Base-by-base conservation (phyloP, 1,284 basidiomycete species). In the Trichosporon sp. region DNA sequence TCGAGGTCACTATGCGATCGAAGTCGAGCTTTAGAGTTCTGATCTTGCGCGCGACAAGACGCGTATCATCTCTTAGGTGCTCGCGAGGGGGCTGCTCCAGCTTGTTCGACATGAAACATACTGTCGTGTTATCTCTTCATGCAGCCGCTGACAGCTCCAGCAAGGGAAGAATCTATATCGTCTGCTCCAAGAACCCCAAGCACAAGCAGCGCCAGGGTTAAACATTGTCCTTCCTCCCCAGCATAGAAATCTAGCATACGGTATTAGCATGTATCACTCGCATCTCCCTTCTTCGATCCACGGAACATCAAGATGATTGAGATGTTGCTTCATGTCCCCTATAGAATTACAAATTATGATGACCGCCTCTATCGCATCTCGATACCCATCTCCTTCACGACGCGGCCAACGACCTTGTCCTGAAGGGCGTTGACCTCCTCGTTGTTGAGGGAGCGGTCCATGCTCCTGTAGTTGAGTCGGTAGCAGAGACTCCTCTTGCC, bases 171-270 rank as follows among this genome's bases (percentile, higher is more conserved):
- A 88, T 98, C 61, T 98, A 96, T 85, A 91, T 98, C 61, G 90
- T 98, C 61, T 99, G 96, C 85, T 90, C 90, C 21, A 94, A 93
- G 82, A 94, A 98, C 80, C 92, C 96, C 4, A 98, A 97, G 85
- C 96, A 98, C 84, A 98, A 98, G 85, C 96, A 73, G 69, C 69
- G 70, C 65, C 70, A 73, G 70, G 72, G 70, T 67, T 70, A 73
- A 35, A 32, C 46, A 46, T 1, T 10, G 32, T n/a, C 21, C 59
- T n/a, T 12, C 5, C 7, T n/a, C 31, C n/a, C 16, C 59, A 63
- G 59, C 59, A 63, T 63, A 63, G 12, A 63, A 63, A 63, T 35
- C 59, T 63, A 63, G 59, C 59, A 63, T 63, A 63, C 59, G 31
- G 16, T 63, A 35, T 63, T n/a, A 63, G 59, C 59, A 63, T 63